Evolutionary conservation across 306 rosid genomes (phyloP).

Genomic region (Castanospermum australe): DNA sequence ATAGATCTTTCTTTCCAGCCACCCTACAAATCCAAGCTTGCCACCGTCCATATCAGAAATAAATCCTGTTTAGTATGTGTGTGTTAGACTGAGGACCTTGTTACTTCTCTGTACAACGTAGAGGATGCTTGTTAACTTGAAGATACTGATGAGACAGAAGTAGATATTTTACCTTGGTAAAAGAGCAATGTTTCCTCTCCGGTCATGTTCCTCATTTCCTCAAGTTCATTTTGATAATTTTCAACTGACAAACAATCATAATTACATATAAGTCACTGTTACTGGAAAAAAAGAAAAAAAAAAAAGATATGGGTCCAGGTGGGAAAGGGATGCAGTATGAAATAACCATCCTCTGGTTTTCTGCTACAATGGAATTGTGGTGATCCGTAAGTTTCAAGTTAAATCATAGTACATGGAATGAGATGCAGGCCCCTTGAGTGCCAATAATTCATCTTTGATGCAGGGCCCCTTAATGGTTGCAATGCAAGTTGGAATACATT

Average conservation of each 20-base stretch:
- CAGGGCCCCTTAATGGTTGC: slow-evolving; percentile 39
- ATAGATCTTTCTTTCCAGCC: slow-evolving; percentile 41
- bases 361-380: not conserved
- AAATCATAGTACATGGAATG: slow-evolving; percentile 30
- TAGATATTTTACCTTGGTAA: slow-evolving; percentile 40
- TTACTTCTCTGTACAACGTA: slow-evolving; percentile 51
- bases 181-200: slow-evolving; percentile 56
- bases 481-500: slow-evolving; percentile 45
- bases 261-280: slow-evolving; percentile 10
- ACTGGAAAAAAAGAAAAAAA: not conserved
- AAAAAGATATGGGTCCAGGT: slow-evolving; percentile 9
- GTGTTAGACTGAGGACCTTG: slow-evolving; percentile 39
- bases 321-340: not conserved
- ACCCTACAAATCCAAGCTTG: slow-evolving; percentile 62
- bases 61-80: slow-evolving; percentile 10
- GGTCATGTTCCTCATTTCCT: slow-evolving; percentile 60
- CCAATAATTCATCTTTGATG: slow-evolving; percentile 35
- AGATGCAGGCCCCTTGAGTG: slow-evolving; percentile 27
- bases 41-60: slow-evolving; percentile 51
- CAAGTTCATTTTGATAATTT: slow-evolving; percentile 42
- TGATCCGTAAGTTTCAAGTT: slow-evolving; percentile 33
- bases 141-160: not conserved
- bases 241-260: slow-evolving; percentile 34
- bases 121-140: not conserved
- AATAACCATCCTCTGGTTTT: slow-evolving; percentile 1